Evolutionary conservation across 2,329 filamentous ascomycete genomes (phyloP).

Genomic region (Talaromyces sp.): DNA sequence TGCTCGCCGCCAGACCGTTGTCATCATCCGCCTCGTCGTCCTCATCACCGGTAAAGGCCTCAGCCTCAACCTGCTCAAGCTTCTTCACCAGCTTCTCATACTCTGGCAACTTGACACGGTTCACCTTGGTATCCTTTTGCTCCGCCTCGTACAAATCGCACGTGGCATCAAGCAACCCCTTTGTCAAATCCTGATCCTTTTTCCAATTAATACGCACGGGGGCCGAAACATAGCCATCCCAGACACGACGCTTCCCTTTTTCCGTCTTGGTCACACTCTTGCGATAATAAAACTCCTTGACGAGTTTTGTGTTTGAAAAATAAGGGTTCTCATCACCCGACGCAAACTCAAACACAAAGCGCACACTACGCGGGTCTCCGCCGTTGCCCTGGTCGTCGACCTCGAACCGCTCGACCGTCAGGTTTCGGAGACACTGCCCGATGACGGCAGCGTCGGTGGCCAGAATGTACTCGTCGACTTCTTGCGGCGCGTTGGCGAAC

Average conservation of each 20-base stretch:
- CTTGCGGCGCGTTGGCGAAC: slow-evolving; percentile 76
- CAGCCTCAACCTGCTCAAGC: slow-evolving; percentile 38
- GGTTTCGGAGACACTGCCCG: slow-evolving; percentile 59
- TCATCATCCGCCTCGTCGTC: slow-evolving; percentile 33
- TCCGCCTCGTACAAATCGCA: slow-evolving; percentile 64
- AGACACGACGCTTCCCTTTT: slow-evolving; percentile 50
- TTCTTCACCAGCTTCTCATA: slow-evolving; percentile 53
- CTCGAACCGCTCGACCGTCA: slow-evolving; percentile 79
- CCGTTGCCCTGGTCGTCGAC: slow-evolving; percentile 56
- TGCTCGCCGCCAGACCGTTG: slow-evolving; percentile 41
- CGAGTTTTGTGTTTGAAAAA: slow-evolving; percentile 71
- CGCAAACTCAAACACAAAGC: slow-evolving; percentile 71
- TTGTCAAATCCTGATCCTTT: slow-evolving; percentile 76
- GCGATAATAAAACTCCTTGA: slow-evolving; percentile 91
- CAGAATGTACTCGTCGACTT: slow-evolving; percentile 85
- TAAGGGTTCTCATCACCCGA: slow-evolving; percentile 61
- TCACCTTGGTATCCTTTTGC: slow-evolving; percentile 44
- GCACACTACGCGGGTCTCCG: slow-evolving; percentile 70
- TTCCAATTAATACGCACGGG: slow-evolving; percentile 88
- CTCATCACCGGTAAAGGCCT: slow-evolving; percentile 20
- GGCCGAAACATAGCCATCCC: slow-evolving; percentile 76
- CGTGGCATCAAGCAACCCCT: slow-evolving; percentile 71
- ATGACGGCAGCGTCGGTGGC: slow-evolving; percentile 69
- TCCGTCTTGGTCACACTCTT: slow-evolving; percentile 46
- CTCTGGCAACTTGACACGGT: slow-evolving; percentile 48